Evolutionary conservation across 129 eudicot genomes (phyloP), one percentile per base, ranked within the genome.

Genomic region (Lactuca saligna): DNA sequence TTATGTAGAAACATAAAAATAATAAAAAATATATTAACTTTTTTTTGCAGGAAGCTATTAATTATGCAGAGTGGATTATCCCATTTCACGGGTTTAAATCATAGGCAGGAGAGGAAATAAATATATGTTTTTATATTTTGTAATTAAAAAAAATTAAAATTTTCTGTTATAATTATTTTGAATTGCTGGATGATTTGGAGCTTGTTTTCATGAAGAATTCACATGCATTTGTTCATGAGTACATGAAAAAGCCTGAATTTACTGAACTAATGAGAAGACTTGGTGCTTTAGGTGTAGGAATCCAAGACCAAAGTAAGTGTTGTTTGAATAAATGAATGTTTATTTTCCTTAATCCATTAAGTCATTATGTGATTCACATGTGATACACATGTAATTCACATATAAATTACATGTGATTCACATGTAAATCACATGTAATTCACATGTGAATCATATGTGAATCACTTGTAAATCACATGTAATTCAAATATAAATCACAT

Each of bases 1-100:
- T 66, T 17, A 63, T 8, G 20, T 20, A 20, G 20, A 20, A 20
- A 20, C 20, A 3, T 46, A 46, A 42, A 10, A 46, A 2, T 0
- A 11, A 10, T 6, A 38, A 38, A 38, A 6, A 38, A 1, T n/a
- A 46, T 11, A 46, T 8, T 46, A 10, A 10, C 12, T 46, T 63
- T 39, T 74, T 48, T 20, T 71, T 83, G 76, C 77, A 94, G 99
- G 99, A 94, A 68, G 99, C 99, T 14, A 97, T 94, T 48, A 97
- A 94, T 82, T 94, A 97, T 75, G 97, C 99, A 4, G 99, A 94
- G 73, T 94, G 99, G 99, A 74, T 94, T 61, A 97, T 94, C 25
- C 97, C 97, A 33, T 89, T 94, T 70, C 87, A 78, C 46, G 79
- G 89, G 48, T 94, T 94, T 77, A 94, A 94, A 76, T 53, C 88